Conservation (phyloP, 345 rosid genomes). For the Acer campestre region DNA sequence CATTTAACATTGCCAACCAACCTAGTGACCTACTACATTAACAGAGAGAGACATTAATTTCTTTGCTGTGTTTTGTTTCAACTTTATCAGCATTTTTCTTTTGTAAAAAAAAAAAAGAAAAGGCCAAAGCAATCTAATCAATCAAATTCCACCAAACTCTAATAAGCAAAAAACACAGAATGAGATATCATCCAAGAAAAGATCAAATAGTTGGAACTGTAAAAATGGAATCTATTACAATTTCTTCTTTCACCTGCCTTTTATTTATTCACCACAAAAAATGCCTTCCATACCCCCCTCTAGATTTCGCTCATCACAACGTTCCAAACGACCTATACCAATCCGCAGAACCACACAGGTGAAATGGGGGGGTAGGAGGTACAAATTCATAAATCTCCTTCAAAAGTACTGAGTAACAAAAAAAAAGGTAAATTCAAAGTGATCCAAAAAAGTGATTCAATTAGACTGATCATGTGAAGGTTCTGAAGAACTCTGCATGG, state of each 20-base stretch:
- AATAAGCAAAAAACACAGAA: neutral
- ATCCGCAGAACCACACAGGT: constrained; percentile 35
- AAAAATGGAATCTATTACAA: constrained; percentile 23
- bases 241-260: constrained; percentile 38
- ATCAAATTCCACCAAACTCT: too few relatives aligned
- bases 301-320: constrained; percentile 15
- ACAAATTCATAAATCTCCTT: constrained; percentile 31
- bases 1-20: neutral
- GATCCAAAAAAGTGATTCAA: constrained; percentile 16
- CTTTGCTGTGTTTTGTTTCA: neutral
- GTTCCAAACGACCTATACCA: constrained; percentile 32
- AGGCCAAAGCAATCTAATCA: neutral
- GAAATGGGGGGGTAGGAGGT: constrained; percentile 40
- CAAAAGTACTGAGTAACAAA: constrained; percentile 18
- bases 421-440: constrained; percentile 14
- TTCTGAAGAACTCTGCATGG: constrained; percentile 36
- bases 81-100: neutral
- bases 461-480: constrained; percentile 35
- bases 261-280: constrained; percentile 46
- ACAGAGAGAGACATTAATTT: neutral
- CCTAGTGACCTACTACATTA: neutral
- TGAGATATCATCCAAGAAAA: neutral
- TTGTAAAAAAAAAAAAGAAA: too few relatives aligned
- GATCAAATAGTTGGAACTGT: constrained; percentile 1
- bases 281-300: constrained; percentile 32